Evolutionary conservation across 1,139 yeast species (phyloP), one percentile per base, ranked within the genome.

Genomic region (Kodamaea ohmeri): DNA sequence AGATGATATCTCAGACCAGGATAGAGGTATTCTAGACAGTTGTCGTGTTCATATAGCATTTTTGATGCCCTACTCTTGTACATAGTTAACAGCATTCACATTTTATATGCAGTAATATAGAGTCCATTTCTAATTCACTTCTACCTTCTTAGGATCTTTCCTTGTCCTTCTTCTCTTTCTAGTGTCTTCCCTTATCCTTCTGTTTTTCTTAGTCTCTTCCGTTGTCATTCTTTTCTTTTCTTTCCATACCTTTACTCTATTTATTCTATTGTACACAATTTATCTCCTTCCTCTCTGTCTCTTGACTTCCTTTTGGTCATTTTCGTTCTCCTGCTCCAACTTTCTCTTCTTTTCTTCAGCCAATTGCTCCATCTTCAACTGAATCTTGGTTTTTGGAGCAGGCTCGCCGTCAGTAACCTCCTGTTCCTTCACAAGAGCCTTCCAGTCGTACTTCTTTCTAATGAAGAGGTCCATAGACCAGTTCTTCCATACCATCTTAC

Each of bases 401-500:
- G 34, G 25, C 12, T 41, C 48, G 8, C 45, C 52, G n/a, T 48
- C 54, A 7, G 45, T 50, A 15, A 41, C 44, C 55, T 86, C 95
- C 52, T 82, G 85, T 37, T 80, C 80, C 54, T 84, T 88, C 24
- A 86, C 76, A 25, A 77, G 52, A 33, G 73, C 67, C 63, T 84
- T 86, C 97, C 97, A 89, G 53, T 88, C 96, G 54, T 71, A 77
- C 57, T 83, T 79, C 60, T 82, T 82, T 56, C 96, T 74, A 9
- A 68, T 59, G 53, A 80, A 87, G 50, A 80, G 63, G 55, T 88
- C 96, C 82, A 89, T 76, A 22, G 76, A 64, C 97, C 97, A 92
- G 58, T 90, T 92, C 55, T 85, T 86, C 97, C 97, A 92, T 1
- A 92, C 97, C 49, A 81, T 74, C 56, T 84, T 78, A 32, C 98